Base-by-base conservation (phyloP, 768 basidiomycete genomes). In the Mycena albidolilacea region DNA sequence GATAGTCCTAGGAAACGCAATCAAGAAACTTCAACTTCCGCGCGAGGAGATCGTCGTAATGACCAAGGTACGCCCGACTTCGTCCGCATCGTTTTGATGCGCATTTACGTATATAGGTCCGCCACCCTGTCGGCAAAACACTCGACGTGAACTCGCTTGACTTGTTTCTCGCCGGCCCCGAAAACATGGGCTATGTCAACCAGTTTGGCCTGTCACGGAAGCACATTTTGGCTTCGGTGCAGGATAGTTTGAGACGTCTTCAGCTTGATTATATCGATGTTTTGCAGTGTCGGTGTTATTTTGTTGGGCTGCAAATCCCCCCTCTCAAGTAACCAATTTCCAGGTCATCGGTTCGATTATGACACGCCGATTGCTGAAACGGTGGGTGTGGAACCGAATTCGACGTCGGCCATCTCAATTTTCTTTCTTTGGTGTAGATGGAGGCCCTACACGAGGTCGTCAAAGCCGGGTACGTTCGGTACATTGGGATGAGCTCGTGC, bases 241-340 rank as follows among this genome's bases (percentile, higher is more conserved):
- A 90, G 76, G 81, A 83, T 19, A 90, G 89, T 58, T 80, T 95
- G 71, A 81, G 91, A 78, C 86, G 93, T 14, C 85, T 95, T 1
- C 91, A 94, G 62, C 80, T 93, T 21, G 93, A 95, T 61, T 93
- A 94, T 71, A 85, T 95, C 77, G 94, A 95, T 76, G 80, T 95
- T 1, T 81, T 94, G 6, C 93, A 94, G 83, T 92, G 92, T 87
- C 75, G 68, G 85, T 76, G 2, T 21, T 19, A 10, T 39, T n/a
- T 6, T 38, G 2, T 38, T 23, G 23, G 23, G 23, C 15, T 39
- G 3, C 38, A 2, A 21, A 4, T 60, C 11, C 38, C 35, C 11
- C 10, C 9, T n/a, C 15, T 5, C n/a, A 9, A 60, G 39, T 35
- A 19, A 19, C 39, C 39, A 7, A 1, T 41, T 21, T 65, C 39